A percentile compares a stretch with the other conserved stretches of the same genome.
phyloP scores from a whole-genome alignment of 176 grass and related monocot species.

The Coix lacrymajobi region DNA sequence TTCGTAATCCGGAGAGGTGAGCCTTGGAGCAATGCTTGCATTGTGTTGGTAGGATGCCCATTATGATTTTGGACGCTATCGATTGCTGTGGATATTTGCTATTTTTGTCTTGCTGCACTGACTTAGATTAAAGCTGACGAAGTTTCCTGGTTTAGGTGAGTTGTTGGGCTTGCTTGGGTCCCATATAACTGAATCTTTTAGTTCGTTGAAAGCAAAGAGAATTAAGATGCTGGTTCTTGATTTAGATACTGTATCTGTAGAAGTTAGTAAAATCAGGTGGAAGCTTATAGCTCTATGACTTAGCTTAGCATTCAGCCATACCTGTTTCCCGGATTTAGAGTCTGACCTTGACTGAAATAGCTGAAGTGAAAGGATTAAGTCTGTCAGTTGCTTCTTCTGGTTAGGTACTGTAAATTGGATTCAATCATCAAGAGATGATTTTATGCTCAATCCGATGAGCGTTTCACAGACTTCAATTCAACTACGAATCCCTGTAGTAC shows the following conservation, averaged over 20 bases:
- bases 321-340: background rate
- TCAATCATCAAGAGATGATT: background rate
- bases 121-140: background rate
- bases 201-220: background rate
- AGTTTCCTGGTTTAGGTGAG: background rate
- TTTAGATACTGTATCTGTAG: background rate
- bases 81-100: background rate
- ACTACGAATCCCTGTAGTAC: background rate
- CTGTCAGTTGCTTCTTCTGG: background rate
- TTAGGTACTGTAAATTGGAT: background rate
- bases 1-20: conserved; percentile 68
- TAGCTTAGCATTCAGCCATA: background rate
- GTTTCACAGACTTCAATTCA: background rate
- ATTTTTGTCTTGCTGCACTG: background rate
- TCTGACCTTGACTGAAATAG: background rate
- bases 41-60: background rate
- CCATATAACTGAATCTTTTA: background rate
- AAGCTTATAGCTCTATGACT: background rate
- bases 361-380: background rate
- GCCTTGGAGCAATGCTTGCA: background rate
- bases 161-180: background rate
- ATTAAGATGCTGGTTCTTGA: background rate
- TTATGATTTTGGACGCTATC: background rate
- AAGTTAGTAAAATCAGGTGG: background rate
- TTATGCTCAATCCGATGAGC: background rate